Evolutionary conservation across 208 protist genomes (phyloP).

Genomic region (Vickermania ingenoplastis): DNA sequence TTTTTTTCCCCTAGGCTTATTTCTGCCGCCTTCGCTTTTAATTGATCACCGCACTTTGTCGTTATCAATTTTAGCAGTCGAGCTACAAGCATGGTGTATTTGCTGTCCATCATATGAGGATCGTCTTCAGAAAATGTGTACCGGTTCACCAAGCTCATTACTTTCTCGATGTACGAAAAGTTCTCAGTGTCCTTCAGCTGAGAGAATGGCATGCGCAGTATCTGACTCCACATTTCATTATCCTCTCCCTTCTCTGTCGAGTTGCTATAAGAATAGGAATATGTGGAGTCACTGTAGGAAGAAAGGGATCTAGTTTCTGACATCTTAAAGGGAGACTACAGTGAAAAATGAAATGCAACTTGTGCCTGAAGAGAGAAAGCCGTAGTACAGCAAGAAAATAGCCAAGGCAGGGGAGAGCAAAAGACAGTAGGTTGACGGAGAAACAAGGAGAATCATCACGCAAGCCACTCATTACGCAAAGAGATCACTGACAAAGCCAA

Average conservation of each 20-base stretch:
- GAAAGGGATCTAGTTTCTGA: conserved; percentile 1
- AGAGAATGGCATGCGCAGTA: conserved; percentile 62
- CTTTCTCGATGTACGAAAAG: conserved; percentile 50
- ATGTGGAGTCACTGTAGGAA: not conserved
- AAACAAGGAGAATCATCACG: too few species aligned
- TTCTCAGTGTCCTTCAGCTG: conserved; percentile 40
- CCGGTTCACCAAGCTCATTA: conserved; percentile 34
- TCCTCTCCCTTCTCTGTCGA: conserved; percentile 4
- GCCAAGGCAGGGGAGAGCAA: too few species aligned
- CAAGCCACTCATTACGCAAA: too few species aligned
- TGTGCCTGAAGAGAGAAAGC: too few species aligned
- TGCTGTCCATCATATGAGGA: conserved; percentile 44
- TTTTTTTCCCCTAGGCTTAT: conserved; percentile 6
- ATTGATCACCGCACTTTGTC: conserved; percentile 15
- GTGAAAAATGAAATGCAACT: too few species aligned
- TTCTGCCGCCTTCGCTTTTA: conserved; percentile 19
- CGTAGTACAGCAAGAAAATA: too few species aligned
- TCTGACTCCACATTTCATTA: conserved; percentile 49
- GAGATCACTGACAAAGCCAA: too few species aligned
- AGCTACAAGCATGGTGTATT: conserved; percentile 35
- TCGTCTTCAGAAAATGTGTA: conserved; percentile 48
- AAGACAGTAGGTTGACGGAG: too few species aligned
- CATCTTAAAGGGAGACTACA: conserved; percentile 6
- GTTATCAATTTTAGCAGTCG: conserved; percentile 56
- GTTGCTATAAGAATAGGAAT: not conserved